Conservation (phyloP, 2,329 filamentous ascomycete genomes). For the Pyrenophora teres region DNA sequence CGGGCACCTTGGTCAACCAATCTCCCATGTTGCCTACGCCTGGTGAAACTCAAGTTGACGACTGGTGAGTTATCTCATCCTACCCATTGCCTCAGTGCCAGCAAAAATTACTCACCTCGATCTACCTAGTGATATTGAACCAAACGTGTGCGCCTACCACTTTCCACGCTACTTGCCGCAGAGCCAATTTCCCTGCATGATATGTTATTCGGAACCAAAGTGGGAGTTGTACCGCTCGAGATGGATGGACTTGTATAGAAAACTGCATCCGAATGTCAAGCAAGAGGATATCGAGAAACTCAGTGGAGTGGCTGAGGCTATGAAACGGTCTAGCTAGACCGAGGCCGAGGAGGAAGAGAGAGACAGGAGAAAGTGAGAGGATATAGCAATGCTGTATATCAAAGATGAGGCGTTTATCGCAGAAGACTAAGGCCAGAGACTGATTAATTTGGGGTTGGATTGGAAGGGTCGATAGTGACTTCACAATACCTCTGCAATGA, state of each 20-base stretch:
- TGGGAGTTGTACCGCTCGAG: constrained; percentile 14
- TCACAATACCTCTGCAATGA: too few relatives aligned
- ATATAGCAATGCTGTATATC: not conserved
- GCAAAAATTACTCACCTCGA: not conserved
- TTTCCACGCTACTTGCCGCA: constrained; percentile 22
- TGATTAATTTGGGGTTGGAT: too few relatives aligned
- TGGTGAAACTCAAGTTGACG: not conserved
- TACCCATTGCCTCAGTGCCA: not conserved
- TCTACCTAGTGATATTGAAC: not conserved
- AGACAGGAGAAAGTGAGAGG: not conserved
- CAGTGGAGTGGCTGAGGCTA: constrained; percentile 25
- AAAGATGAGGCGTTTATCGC: not conserved
- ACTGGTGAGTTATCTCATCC: not conserved
- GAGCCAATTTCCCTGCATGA: constrained; percentile 28
- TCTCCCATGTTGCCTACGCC: not conserved
- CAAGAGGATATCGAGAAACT: constrained; percentile 24
- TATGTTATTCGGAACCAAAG: constrained; percentile 29
- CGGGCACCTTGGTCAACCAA: constrained; percentile 3
- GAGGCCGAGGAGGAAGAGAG: not conserved
- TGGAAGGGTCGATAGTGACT: too few relatives aligned
- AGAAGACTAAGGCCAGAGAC: too few relatives aligned
- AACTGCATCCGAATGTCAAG: constrained; percentile 21
- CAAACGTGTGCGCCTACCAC: constrained; percentile 27
- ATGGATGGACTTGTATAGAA: constrained; percentile 26
- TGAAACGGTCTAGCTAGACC: constrained; percentile 14